These are phyloP conservation scores for Saccharomycopsis javanensis DNA, from an alignment of 805 yeast genomes.

Conservation along the genomic window DNA sequence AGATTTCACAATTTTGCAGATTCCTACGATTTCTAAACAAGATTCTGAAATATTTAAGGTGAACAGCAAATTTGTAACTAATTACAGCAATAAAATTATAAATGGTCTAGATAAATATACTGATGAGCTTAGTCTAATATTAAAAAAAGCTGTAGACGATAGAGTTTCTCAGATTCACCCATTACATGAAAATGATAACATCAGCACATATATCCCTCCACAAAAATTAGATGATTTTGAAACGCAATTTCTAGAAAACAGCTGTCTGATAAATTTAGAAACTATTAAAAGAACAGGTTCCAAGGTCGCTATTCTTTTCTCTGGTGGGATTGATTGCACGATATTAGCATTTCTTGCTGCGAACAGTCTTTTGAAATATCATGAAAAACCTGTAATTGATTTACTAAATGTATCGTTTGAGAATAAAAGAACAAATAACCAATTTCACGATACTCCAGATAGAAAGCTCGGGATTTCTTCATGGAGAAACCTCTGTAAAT, in stretches of 20 bases:
- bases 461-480: conserved; percentile 63
- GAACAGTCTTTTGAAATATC: conserved; percentile 16
- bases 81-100: not conserved
- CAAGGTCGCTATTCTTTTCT: conserved; percentile 58
- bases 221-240: conserved; percentile 9
- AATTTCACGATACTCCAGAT: conserved; percentile 73
- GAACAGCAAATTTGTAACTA: not conserved
- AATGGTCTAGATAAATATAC: not conserved
- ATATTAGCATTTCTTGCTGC: conserved; percentile 52
- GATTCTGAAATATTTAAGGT: not conserved
- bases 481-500: conserved; percentile 38
- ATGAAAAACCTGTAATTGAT: conserved; percentile 40
- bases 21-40: not conserved
- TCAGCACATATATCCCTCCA: conserved; percentile 20
- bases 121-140: not conserved
- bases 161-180: not conserved
- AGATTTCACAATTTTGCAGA: not conserved
- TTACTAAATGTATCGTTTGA: conserved; percentile 89
- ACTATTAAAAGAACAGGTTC: conserved; percentile 16
- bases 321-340: conserved; percentile 95
- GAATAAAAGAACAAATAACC: conserved; percentile 64
- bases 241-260: not conserved
- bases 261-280: not conserved
- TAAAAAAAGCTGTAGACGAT: not conserved
- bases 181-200: conserved; percentile 5